phyloP scores from a whole-genome alignment of 1,284 basidiomycete species.

The Pseudozyma hubeiensis region DNA sequence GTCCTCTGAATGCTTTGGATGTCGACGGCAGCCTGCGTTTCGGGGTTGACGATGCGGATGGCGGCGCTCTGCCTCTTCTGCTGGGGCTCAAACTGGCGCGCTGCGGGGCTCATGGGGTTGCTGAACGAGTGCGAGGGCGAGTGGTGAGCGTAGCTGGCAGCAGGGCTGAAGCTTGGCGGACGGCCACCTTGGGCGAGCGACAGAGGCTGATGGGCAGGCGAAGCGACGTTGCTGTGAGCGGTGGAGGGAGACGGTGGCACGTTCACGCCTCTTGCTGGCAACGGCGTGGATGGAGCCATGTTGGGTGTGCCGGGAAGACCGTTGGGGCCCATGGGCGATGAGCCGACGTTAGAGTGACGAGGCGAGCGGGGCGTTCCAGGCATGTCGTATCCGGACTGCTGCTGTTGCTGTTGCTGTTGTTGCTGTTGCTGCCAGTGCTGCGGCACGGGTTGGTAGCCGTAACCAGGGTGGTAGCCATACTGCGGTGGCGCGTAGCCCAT shows the following conservation, averaged over 20 bases:
- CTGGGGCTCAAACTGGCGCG: conserved; percentile 65
- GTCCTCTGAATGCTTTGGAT: conserved; percentile 54
- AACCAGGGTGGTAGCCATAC: conserved; percentile 59
- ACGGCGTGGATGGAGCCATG: conserved; percentile 49
- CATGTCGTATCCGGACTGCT: conserved; percentile 53
- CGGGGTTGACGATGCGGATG: conserved; percentile 67
- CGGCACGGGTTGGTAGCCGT: conserved; percentile 54
- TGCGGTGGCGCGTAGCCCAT: conserved; percentile 50
- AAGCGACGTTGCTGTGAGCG: conserved; percentile 46
- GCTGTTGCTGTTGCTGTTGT: conserved; percentile 8
- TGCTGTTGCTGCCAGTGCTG: conserved; percentile 51
- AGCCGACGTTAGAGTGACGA: conserved; percentile 53
- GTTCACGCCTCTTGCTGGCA: conserved; percentile 37
- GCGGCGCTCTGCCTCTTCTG: conserved; percentile 65
- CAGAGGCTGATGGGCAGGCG: conserved; percentile 51
- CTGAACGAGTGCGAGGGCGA: conserved; percentile 61
- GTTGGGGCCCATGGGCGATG: conserved; percentile 61
- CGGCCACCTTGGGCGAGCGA: conserved; percentile 46
- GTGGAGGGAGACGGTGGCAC: conserved; percentile 52
- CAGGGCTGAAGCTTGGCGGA: conserved; percentile 46
- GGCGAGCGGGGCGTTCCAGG: conserved; percentile 59
- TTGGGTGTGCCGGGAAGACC: conserved; percentile 55
- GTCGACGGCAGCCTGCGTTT: conserved; percentile 66
- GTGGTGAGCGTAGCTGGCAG: conserved; percentile 46
- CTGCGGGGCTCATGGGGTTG: conserved; percentile 66